Base-by-base conservation (phyloP, 2,329 filamentous ascomycete genomes). In the Phyllosticta capitalensis region DNA sequence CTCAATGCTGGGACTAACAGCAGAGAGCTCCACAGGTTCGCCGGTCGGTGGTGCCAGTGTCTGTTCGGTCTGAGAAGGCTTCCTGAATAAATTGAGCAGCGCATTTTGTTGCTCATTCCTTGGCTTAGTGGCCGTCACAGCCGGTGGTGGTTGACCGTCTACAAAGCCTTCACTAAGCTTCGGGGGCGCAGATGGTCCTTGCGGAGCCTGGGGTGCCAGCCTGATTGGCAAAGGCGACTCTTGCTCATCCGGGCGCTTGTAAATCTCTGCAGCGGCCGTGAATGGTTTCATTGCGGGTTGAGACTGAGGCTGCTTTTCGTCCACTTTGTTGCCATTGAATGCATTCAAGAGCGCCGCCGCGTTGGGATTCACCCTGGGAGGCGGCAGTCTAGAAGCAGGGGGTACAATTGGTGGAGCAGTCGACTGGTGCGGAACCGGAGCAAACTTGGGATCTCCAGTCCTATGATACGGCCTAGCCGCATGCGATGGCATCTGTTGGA, bases 291-390 rank as follows among this genome's bases (percentile, higher is more conserved):
- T 38, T 10, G 51, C 28, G 24, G 62, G 62, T 14, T 64, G 62
- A 38, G 52, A 28, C 14, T 52, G 51, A 19, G 63, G 60, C 33
- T 58, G 33, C 56, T 68, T 69, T 28, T 68, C 66, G 12, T 12
- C 55, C 61, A 28, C 60, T 24, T 55, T 20, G 10, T 55, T 54
- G 6, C 65, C 66, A 61, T 79, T 85, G 73, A 87, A 85, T 1
- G 80, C 76, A 64, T 80, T 82, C 54, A 87, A 71, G 33, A 86
- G 68, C n/a, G 77, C 76, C 61, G 81, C 74, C 1, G 81, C 77
- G 67, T 86, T 83, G 12, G 77, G 77, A 38, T 75, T 84, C 30
- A 86, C 76, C 62, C 79, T 81, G 6, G 82, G 82, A 48, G 79
- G 75, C 17, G 83, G 83, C 22, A 86, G 67, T 56, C 81, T 81